phyloP scores from a whole-genome alignment of 108 stramenopile genomes.

The Skeletonema menzelii region DNA sequence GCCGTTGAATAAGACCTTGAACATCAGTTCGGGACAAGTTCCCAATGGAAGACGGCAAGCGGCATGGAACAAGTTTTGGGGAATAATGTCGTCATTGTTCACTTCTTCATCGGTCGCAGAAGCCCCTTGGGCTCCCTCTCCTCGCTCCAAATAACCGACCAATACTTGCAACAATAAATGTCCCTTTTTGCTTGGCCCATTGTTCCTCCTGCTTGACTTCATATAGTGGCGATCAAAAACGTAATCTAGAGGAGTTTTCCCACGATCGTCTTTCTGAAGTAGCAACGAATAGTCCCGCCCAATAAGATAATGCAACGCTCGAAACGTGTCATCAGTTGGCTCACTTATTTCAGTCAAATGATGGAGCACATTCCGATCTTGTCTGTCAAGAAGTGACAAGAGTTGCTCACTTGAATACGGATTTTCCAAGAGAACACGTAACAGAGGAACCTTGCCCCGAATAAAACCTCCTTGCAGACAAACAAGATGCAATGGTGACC shows the following conservation, averaged over 20 bases:
- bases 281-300: slow-evolving; percentile 10
- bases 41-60: slow-evolving; percentile 28
- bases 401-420: slow-evolving; percentile 5
- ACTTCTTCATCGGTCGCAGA: not conserved
- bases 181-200: slow-evolving; percentile 1
- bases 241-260: slow-evolving; percentile 29
- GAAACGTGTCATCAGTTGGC: slow-evolving; percentile 17
- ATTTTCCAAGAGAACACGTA: slow-evolving; percentile 14
- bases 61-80: slow-evolving; percentile 26
- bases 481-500: slow-evolving; percentile 40
- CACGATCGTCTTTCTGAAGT: slow-evolving; percentile 12
- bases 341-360: slow-evolving; percentile 15
- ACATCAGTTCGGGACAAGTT: slow-evolving; percentile 2
- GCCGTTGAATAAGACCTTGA: slow-evolving; percentile 6
- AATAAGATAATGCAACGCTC: slow-evolving; percentile 16
- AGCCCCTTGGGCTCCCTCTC: not conserved
- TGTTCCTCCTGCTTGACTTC: not conserved
- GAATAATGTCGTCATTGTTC: slow-evolving; percentile 6
- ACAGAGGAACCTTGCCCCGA: slow-evolving; percentile 10
- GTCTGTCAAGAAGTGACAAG: slow-evolving; percentile 29
- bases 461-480: slow-evolving; percentile 35
- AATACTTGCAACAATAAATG: slow-evolving; percentile 26
- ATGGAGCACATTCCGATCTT: slow-evolving; percentile 38
- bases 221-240: slow-evolving; percentile 8
- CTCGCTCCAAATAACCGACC: slow-evolving; percentile 22